These are phyloP conservation scores for Saccharomycopsis fibuligera DNA, from an alignment of 805 yeast genomes.

Conservation along the genomic window DNA sequence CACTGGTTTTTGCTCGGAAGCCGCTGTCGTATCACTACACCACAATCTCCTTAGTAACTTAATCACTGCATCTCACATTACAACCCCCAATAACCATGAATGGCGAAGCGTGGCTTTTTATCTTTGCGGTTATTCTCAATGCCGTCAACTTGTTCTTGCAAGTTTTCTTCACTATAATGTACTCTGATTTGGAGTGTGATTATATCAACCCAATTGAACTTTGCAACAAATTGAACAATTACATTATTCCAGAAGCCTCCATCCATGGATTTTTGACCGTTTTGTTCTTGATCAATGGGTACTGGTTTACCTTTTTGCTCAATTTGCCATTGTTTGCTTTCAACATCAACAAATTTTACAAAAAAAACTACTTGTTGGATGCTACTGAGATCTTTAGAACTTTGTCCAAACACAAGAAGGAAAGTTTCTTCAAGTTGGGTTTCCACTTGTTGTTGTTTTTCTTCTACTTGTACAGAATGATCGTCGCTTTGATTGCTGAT, in stretches of 20 bases:
- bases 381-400: conserved; percentile 98
- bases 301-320: conserved; percentile 83
- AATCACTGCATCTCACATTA: no score
- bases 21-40: no score
- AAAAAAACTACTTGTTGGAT: conserved; percentile 80
- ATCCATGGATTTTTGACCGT: conserved; percentile 67
- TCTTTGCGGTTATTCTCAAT: conserved; percentile 74
- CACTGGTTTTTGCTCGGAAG: no score
- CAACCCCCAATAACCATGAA: conserved; percentile 32
- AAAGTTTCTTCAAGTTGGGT: conserved; percentile 82
- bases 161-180: conserved; percentile 92
- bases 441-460: conserved; percentile 89
- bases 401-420: conserved; percentile 86
- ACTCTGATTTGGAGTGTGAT: conserved; percentile 91
- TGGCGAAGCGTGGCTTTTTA: conserved; percentile 53
- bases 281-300: conserved; percentile 76
- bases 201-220: conserved; percentile 96
- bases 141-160: conserved; percentile 85
- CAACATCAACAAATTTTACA: conserved; percentile 73
- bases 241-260: conserved; percentile 85
- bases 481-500: conserved; percentile 81
- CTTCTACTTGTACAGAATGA: conserved; percentile 93
- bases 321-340: conserved; percentile 79
- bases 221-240: conserved; percentile 85
- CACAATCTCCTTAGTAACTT: no score